Conservation (phyloP, 1,139 yeast genomes). For the Kodamaea arcana region DNA sequence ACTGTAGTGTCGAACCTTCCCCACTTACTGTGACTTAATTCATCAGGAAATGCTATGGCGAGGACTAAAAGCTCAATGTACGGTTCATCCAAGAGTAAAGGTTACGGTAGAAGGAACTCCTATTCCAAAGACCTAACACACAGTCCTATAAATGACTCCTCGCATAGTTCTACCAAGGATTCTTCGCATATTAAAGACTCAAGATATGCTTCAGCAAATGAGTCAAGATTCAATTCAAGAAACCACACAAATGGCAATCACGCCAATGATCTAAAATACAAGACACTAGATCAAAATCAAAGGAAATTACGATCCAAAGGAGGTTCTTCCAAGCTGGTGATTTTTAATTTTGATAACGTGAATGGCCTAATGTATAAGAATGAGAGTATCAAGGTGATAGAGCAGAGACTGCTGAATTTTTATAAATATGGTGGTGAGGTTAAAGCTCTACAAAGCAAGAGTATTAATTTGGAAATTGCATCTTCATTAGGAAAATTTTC, state of each 20-base stretch:
- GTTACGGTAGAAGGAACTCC: background rate
- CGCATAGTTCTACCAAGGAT: too few species aligned
- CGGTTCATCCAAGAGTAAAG: background rate
- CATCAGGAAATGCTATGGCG: background rate
- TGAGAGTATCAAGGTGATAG: constrained; percentile 14
- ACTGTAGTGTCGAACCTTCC: background rate
- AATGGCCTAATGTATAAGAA: constrained; percentile 24
- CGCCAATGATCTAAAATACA: too few species aligned
- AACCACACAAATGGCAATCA: too few species aligned
- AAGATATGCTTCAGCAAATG: too few species aligned
- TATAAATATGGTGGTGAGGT: background rate
- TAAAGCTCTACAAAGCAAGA: background rate
- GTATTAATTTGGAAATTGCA: background rate
- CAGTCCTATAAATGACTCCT: too few species aligned
- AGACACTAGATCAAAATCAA: constrained; percentile 3
- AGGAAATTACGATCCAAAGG: constrained; percentile 23
- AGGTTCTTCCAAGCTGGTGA: constrained; percentile 9
- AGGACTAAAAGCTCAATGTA: background rate
- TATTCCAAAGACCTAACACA: too few species aligned
- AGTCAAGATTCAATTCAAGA: too few species aligned
- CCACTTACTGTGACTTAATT: background rate
- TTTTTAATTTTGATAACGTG: constrained; percentile 32
- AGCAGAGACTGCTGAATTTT: background rate
- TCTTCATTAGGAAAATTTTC: background rate
- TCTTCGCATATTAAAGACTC: too few species aligned